Base-by-base conservation (phyloP, 345 rosid species). In the Eucalyptus sp. region DNA sequence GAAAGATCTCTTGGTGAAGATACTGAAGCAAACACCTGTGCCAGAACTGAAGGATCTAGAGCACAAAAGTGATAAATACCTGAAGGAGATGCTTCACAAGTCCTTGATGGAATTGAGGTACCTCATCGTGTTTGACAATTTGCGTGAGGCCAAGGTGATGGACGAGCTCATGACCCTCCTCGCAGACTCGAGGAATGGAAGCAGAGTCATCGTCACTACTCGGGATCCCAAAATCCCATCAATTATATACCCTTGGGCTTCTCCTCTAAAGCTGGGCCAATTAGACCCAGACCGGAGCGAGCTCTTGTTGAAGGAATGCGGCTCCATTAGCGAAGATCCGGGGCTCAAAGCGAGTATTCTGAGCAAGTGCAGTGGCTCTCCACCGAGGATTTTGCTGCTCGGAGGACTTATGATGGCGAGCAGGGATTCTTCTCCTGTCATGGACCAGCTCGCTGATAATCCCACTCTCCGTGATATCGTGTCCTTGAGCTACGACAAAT, bases 51-150 rank as follows among this genome's bases (percentile, higher is more conserved):
- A 86, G 13, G 29, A 60, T 60, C 31, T 12, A 27, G 50, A 48
- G 50, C 50, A 11, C 50, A 48, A 48, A 1, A 11, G 2, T 0
- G 4, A 0, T 10, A 48, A 10, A 11, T 11, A 1, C 24, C 31
- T 71, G 7, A 7, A 84, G 37, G 29, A 43, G 5, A 31, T 13
- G n/a, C 25, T 87, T 50, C 87, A 89, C 62, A 17, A 62, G 80
- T 44, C 52, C 8, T 49, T 50, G 71, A 24, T 22, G 14, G 51
- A 50, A 41, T 86, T 90, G 51, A 90, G 90, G 91, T 91, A 86
- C 86, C 86, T 92, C 24, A 68, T 93, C 22, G 84, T 88, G 13
- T 58, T 44, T 6, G 89, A 64, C 54, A 88, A 90, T 79, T 86
- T 37, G n/a, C 14, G 4, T 3, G 13, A 15, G 41, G 5, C 7